Percentiles rank a stretch among this genome's conserved stretches.
Evolutionary conservation across 768 basidiomycete species (phyloP).

Genomic region (Pleurotus sapidus): DNA sequence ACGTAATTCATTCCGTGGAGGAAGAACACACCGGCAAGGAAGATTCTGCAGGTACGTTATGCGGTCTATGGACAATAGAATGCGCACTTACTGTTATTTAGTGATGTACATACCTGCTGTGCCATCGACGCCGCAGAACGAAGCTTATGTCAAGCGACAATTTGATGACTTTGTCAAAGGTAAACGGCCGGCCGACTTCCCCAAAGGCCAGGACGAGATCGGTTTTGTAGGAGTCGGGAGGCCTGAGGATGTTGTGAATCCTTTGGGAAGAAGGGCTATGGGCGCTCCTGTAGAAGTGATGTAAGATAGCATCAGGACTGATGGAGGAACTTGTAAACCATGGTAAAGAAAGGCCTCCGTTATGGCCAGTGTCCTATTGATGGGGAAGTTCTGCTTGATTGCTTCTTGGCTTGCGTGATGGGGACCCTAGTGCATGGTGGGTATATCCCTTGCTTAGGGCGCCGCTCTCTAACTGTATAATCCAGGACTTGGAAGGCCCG

Average conservation of each 20-base stretch:
- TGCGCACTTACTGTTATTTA: conserved; percentile 11
- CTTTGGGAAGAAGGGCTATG: conserved; percentile 38
- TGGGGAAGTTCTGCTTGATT: neutral
- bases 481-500: too few relatives aligned
- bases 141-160: conserved; percentile 60
- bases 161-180: conserved; percentile 58
- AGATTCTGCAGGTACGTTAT: conserved; percentile 36
- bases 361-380: neutral
- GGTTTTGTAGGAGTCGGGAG: conserved; percentile 32
- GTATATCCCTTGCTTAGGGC: too few relatives aligned
- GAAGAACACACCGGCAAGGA: conserved; percentile 37
- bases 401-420: too few relatives aligned
- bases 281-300: conserved; percentile 29
- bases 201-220: conserved; percentile 35
- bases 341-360: too few relatives aligned
- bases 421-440: too few relatives aligned
- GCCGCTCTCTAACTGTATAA: too few relatives aligned
- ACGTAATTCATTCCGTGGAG: conserved; percentile 27
- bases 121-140: conserved; percentile 61
- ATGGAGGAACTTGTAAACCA: too few relatives aligned
- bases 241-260: conserved; percentile 31
- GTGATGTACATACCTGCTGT: conserved; percentile 82
- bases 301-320: conserved; percentile 3
- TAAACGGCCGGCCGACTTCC: conserved; percentile 72
- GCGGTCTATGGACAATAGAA: too few relatives aligned